Percentiles rank a stretch among this genome's conserved stretches.
Conservation (phyloP, 2,329 filamentous ascomycete genomes). For the Arthrobotrys musiformis region DNA sequence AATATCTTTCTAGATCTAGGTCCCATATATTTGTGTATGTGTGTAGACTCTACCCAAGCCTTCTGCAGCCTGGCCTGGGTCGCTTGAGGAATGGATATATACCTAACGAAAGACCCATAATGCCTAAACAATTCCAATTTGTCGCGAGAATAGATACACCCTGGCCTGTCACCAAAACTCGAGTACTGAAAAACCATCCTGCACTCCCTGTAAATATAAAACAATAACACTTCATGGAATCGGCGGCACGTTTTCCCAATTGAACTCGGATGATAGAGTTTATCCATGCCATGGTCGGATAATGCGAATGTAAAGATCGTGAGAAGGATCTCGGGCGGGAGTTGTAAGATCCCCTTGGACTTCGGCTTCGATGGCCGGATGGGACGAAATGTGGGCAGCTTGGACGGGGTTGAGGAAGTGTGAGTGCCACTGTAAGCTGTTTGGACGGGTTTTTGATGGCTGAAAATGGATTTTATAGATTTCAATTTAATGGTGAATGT, state of each 20-base stretch:
- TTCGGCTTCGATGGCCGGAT: neutral
- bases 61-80: neutral
- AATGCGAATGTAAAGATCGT: neutral
- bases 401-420: neutral
- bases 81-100: neutral
- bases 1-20: no score
- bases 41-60: neutral
- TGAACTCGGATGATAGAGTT: neutral
- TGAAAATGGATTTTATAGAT: neutral
- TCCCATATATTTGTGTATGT: neutral
- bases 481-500: no score
- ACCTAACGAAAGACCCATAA: slow-evolving; percentile 19
- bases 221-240: slow-evolving; percentile 22
- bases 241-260: slow-evolving; percentile 10
- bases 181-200: slow-evolving; percentile 25
- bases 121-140: slow-evolving; percentile 26
- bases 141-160: slow-evolving; percentile 34
- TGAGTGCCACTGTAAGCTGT: neutral
- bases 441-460: neutral
- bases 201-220: slow-evolving; percentile 27
- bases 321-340: slow-evolving; percentile 1
- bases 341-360: neutral
- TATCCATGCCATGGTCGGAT: neutral
- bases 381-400: neutral
- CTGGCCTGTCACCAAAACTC: neutral